phyloP scores from a whole-genome alignment of 2,329 filamentous ascomycete species.

The Ceratocystis huliohia region DNA sequence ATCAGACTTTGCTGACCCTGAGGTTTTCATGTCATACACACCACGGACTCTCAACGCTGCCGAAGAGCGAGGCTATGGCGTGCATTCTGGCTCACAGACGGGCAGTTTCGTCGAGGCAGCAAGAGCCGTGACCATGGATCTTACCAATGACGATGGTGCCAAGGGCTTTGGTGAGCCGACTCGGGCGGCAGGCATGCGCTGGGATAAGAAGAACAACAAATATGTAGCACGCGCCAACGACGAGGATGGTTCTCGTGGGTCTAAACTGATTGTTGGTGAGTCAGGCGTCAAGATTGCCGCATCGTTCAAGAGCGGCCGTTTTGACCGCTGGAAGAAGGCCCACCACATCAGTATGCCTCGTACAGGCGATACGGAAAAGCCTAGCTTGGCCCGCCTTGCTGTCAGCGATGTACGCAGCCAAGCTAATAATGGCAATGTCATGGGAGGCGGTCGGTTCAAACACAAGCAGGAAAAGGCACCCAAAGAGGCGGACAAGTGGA shows the following conservation, averaged over 20 bases:
- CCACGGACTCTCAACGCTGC: slow-evolving; percentile 67
- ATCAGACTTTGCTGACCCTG: slow-evolving; percentile 64
- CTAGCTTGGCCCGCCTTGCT: slow-evolving; percentile 23
- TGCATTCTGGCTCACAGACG: slow-evolving; percentile 62
- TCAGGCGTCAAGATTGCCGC: slow-evolving; percentile 92
- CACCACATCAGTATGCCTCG: slow-evolving; percentile 69
- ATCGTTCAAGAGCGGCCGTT: slow-evolving; percentile 82
- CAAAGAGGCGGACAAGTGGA: slow-evolving; percentile 82
- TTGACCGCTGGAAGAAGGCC: slow-evolving; percentile 80
- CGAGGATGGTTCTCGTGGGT: slow-evolving; percentile 70
- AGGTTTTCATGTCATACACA: slow-evolving; percentile 94
- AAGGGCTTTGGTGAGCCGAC: slow-evolving; percentile 68
- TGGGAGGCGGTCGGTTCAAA: slow-evolving; percentile 47
- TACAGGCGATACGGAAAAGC: slow-evolving; percentile 66
- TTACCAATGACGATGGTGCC: slow-evolving; percentile 73
- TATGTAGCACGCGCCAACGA: slow-evolving; percentile 89
- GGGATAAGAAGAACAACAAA: slow-evolving; percentile 95
- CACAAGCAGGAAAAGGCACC: slow-evolving; percentile 81
- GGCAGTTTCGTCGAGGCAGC: slow-evolving; percentile 74
- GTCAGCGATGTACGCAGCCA: slow-evolving; percentile 23
- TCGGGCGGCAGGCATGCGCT: slow-evolving; percentile 56
- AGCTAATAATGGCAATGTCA: background rate
- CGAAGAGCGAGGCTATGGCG: slow-evolving; percentile 86
- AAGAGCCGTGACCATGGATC: slow-evolving; percentile 80
- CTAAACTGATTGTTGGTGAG: slow-evolving; percentile 70